These are phyloP conservation scores for Chrysoporthe cubensis DNA, from an alignment of 2,329 filamentous ascomycete genomes.

Conservation along the genomic window DNA sequence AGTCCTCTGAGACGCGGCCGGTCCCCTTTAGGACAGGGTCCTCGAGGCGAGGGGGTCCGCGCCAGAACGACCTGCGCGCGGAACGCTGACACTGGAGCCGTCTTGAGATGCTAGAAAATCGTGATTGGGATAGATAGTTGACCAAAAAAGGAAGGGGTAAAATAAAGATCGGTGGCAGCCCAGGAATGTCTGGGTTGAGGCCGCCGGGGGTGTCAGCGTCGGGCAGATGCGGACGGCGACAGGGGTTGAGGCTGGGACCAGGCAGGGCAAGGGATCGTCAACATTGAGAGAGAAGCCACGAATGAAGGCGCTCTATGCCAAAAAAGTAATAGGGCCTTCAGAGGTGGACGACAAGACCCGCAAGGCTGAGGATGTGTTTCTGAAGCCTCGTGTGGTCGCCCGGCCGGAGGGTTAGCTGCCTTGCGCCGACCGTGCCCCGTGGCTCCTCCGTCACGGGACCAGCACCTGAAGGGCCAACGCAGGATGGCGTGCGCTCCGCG, in stretches of 20 bases:
- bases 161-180: neutral
- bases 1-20: constrained; percentile 3
- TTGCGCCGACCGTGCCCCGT: constrained; percentile 17
- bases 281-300: neutral
- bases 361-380: constrained; percentile 7
- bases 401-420: neutral
- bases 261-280: neutral
- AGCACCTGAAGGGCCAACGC: constrained; percentile 1
- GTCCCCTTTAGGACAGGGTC: constrained; percentile 10
- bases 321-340: neutral
- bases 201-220: neutral
- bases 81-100: neutral
- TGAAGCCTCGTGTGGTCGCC: neutral
- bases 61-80: neutral
- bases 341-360: neutral
- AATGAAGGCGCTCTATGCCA: neutral
- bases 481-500: constrained; percentile 8
- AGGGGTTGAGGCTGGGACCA: neutral
- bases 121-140: neutral
- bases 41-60: neutral
- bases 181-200: neutral
- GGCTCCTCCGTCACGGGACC: constrained; percentile 8
- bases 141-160: neutral
- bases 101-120: neutral
- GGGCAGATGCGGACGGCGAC: neutral